Percentiles rank a stretch among this genome's conserved stretches.
Conservation (phyloP, 78 protist species). For the Monocercomonoides exilis region DNA sequence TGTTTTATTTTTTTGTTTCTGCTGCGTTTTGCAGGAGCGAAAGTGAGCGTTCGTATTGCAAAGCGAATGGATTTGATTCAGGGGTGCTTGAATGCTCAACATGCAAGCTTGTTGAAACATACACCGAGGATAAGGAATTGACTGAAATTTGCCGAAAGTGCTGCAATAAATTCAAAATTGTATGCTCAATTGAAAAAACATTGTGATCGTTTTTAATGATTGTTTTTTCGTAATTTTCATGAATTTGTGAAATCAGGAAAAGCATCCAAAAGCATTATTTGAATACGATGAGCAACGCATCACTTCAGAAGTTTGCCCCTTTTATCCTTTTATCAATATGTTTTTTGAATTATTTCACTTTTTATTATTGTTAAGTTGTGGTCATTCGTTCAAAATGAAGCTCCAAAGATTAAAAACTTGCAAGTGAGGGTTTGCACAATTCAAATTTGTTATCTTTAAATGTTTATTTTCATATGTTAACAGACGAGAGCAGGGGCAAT, state of each 20-base stretch:
- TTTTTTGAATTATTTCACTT: neutral
- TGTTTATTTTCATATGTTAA: neutral
- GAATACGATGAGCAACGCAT: neutral
- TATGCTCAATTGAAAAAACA: neutral
- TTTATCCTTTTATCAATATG: neutral
- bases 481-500: neutral
- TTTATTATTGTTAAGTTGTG: neutral
- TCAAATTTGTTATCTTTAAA: neutral
- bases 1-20: no score
- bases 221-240: no score
- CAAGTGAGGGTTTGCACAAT: neutral
- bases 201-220: no score
- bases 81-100: neutral
- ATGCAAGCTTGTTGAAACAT: neutral
- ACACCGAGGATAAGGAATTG: neutral
- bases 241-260: no score
- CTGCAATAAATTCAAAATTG: neutral
- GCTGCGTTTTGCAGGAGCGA: no score
- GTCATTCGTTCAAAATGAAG: neutral
- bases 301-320: neutral
- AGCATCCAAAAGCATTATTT: neutral
- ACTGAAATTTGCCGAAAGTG: neutral
- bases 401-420: neutral
- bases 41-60: no score
- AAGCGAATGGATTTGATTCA: neutral